Evolutionary conservation across 805 yeast species (phyloP).

Genomic region (Kodamaea sagamina): DNA sequence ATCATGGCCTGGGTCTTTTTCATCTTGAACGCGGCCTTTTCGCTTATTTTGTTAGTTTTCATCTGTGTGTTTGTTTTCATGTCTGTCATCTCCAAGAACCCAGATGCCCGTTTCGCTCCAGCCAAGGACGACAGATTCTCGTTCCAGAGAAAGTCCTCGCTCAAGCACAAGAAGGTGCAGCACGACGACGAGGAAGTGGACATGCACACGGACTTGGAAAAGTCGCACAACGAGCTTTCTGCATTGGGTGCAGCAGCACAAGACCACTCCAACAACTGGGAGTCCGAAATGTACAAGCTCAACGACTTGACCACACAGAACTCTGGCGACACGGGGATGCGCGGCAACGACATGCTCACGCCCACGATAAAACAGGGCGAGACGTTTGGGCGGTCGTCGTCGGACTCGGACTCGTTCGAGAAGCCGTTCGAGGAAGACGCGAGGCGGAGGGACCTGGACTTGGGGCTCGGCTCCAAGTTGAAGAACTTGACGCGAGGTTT

Average conservation of each 20-base stretch:
- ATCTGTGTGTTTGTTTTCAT: slow-evolving; percentile 66
- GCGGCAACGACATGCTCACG: slow-evolving; percentile 26
- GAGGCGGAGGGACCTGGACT: background rate
- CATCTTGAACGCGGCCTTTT: slow-evolving; percentile 84
- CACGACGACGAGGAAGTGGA: slow-evolving; percentile 1
- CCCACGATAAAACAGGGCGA: slow-evolving; percentile 34
- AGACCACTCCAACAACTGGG: slow-evolving; percentile 78
- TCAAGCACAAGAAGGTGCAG: slow-evolving; percentile 21
- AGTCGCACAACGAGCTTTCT: slow-evolving; percentile 23
- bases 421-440: slow-evolving; percentile 5
- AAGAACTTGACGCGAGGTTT: slow-evolving; percentile 47
- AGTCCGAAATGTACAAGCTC: slow-evolving; percentile 58
- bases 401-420: slow-evolving; percentile 9
- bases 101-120: slow-evolving; percentile 85
- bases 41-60: slow-evolving; percentile 68
- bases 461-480: slow-evolving; percentile 31
- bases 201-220: slow-evolving; percentile 9
- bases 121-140: slow-evolving; percentile 92
- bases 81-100: slow-evolving; percentile 74
- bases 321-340: slow-evolving; percentile 1
- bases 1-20: slow-evolving; percentile 93
- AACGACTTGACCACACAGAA: slow-evolving; percentile 26
- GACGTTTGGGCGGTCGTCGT: slow-evolving; percentile 16
- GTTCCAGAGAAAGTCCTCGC: slow-evolving; percentile 56
- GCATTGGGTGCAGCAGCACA: slow-evolving; percentile 84